Conservation (phyloP, 805 yeast species). For the Debaryomyces prosopidis region DNA sequence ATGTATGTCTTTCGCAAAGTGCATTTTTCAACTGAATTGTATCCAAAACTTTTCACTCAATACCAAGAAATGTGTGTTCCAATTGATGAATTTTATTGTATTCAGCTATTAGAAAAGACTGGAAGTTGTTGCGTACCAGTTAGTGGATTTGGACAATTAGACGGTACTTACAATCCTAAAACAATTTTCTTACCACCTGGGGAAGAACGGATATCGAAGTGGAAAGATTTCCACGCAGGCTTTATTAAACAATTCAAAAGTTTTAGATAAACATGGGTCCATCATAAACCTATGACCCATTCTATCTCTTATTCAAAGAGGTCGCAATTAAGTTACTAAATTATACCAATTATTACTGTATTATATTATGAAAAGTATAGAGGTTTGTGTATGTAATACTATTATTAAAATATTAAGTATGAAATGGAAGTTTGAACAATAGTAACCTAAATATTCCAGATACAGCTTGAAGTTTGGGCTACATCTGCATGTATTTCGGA, state of each 20-base stretch:
- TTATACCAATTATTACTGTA: no score
- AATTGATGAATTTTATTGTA: conserved; percentile 89
- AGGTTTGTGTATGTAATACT: no score
- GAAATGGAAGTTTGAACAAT: no score
- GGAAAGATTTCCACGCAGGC: conserved; percentile 75
- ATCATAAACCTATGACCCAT: no score
- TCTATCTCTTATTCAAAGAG: no score
- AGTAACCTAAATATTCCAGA: no score
- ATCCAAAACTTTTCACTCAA: conserved; percentile 55
- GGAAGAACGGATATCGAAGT: conserved; percentile 75
- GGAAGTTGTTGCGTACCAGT: conserved; percentile 99
- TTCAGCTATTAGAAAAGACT: conserved; percentile 76
- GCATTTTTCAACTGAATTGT: conserved; percentile 47
- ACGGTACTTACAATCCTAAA: conserved; percentile 88
- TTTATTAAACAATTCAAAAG: conserved; percentile 61
- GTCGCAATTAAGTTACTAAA: no score
- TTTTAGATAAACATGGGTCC: no score
- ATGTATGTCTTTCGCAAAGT: conserved; percentile 93
- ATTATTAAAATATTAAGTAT: no score
- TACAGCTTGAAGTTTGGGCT: no score
- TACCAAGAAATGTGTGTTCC: conserved; percentile 58
- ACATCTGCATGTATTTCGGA: no score
- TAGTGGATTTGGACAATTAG: conserved; percentile 91
- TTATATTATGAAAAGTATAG: no score
- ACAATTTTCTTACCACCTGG: conserved; percentile 98